Conservation (phyloP, 2,329 filamentous ascomycete genomes). For the Immersiporthe knoxdaviesiana region DNA sequence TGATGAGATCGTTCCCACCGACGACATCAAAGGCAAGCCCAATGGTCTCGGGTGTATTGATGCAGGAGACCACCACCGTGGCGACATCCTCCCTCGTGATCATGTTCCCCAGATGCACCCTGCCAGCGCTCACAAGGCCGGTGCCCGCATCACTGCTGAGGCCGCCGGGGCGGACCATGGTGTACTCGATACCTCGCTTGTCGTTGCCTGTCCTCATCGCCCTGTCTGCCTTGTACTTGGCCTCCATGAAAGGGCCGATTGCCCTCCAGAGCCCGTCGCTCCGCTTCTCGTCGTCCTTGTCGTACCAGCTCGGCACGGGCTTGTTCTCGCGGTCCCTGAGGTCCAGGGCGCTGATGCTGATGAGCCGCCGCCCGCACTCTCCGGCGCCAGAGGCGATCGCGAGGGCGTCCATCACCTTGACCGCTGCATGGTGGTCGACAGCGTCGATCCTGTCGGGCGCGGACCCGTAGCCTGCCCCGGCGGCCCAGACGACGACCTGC, state of each 20-base stretch:
- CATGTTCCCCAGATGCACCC: constrained; percentile 41
- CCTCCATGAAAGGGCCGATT: constrained; percentile 45
- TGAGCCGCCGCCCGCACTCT: constrained; percentile 45
- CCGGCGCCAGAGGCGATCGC: constrained; percentile 39
- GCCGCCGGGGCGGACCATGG: constrained; percentile 47
- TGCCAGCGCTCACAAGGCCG: constrained; percentile 47
- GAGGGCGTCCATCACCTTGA: constrained; percentile 50
- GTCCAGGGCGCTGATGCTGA: constrained; percentile 50
- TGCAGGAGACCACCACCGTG: constrained; percentile 43
- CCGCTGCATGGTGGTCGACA: constrained; percentile 50
- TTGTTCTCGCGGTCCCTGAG: constrained; percentile 44
- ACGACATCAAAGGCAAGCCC: constrained; percentile 49
- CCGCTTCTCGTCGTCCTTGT: constrained; percentile 41
- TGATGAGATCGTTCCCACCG: constrained; percentile 39
- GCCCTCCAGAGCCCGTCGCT: constrained; percentile 44
- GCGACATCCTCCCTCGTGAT: constrained; percentile 51
- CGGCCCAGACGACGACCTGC: constrained; percentile 40
- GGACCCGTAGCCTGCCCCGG: constrained; percentile 39
- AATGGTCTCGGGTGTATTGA: constrained; percentile 44
- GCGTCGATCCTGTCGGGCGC: constrained; percentile 44
- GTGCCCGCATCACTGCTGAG: constrained; percentile 43
- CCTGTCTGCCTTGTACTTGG: constrained; percentile 48
- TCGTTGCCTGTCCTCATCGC: constrained; percentile 44
- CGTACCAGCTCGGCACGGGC: constrained; percentile 48
- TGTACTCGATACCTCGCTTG: constrained; percentile 46